A percentile compares a stretch with the other conserved stretches of the same genome.
Conservation (phyloP, 352 stramenopile genomes). For the Phytophthora pluvialis region DNA sequence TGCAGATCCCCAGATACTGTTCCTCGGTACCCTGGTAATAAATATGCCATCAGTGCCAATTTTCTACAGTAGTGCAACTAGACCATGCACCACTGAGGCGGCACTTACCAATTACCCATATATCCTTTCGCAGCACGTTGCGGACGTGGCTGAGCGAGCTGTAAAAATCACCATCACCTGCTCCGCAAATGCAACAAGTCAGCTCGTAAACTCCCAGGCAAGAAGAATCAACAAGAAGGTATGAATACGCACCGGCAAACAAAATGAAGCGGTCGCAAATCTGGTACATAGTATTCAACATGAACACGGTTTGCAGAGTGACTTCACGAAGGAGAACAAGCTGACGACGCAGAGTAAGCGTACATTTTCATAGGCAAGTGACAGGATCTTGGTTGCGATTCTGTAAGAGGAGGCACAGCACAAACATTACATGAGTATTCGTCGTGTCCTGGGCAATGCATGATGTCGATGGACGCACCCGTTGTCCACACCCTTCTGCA, state of each 20-base stretch:
- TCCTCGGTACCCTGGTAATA: constrained; percentile 61
- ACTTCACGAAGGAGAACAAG: constrained; percentile 4
- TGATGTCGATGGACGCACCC: constrained; percentile 46
- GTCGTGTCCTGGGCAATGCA: not conserved
- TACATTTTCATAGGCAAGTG: constrained; percentile 87
- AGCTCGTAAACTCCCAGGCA: not conserved
- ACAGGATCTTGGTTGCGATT: constrained; percentile 89
- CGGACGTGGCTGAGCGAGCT: constrained; percentile 82
- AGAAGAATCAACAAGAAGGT: not conserved
- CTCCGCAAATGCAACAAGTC: constrained; percentile 10
- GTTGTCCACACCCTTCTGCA: constrained; percentile 90
- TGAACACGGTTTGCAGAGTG: constrained; percentile 6
- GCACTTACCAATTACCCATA: constrained; percentile 83
- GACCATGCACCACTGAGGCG: not conserved
- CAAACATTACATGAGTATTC: constrained; percentile 8
- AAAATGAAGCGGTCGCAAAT: constrained; percentile 86
- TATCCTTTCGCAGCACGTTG: constrained; percentile 84
- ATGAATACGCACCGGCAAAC: constrained; percentile 60
- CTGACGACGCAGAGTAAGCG: not conserved
- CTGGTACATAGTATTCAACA: constrained; percentile 39
- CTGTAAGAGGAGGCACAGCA: constrained; percentile 29
- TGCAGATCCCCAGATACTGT: constrained; percentile 82
- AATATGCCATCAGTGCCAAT: not conserved
- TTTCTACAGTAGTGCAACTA: not conserved
- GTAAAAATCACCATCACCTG: constrained; percentile 89